Conservation (phyloP, 352 stramenopile species). For the Albugo laibachii region DNA sequence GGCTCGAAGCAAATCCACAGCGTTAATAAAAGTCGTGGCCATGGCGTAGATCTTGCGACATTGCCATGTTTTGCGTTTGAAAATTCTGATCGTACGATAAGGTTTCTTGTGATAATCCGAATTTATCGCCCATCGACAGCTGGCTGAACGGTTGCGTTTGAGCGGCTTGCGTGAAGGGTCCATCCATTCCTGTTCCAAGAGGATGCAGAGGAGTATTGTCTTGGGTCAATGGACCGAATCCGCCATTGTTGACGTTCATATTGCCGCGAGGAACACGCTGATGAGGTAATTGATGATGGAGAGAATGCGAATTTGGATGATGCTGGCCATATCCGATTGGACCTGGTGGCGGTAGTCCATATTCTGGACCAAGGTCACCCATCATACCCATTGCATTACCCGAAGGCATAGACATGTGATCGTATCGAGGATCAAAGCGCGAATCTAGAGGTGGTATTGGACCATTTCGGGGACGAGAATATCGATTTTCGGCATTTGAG, state of each 20-base stretch:
- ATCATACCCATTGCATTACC: slow-evolving; percentile 2
- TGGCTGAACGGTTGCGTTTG: slow-evolving; percentile 77
- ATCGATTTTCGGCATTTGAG: slow-evolving; percentile 9
- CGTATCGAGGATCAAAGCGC: slow-evolving; percentile 69
- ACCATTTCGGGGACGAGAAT: slow-evolving; percentile 23
- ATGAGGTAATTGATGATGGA: no score
- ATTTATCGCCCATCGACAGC: slow-evolving; percentile 54
- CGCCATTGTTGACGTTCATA: slow-evolving; percentile 5
- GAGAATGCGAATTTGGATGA: no score
- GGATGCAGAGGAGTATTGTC: slow-evolving; percentile 23
- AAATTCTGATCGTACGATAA: slow-evolving; percentile 64
- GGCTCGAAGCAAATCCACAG: background rate
- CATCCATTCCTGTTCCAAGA: slow-evolving; percentile 18
- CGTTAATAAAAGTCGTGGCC: slow-evolving; percentile 54
- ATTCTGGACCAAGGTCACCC: slow-evolving; percentile 5
- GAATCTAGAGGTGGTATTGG: slow-evolving; percentile 56
- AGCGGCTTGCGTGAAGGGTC: slow-evolving; percentile 54
- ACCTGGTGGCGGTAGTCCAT: slow-evolving; percentile 19
- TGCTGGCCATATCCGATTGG: slow-evolving; percentile 1
- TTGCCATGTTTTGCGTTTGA: slow-evolving; percentile 66
- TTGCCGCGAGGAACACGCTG: slow-evolving; percentile 13
- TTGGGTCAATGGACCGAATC: slow-evolving; percentile 51
- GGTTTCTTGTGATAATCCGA: slow-evolving; percentile 64
- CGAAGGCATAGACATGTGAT: slow-evolving; percentile 12
- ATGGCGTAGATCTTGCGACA: slow-evolving; percentile 52